phyloP scores from a whole-genome alignment of 805 yeast species.

The Aciculoconidium aculeatum region DNA sequence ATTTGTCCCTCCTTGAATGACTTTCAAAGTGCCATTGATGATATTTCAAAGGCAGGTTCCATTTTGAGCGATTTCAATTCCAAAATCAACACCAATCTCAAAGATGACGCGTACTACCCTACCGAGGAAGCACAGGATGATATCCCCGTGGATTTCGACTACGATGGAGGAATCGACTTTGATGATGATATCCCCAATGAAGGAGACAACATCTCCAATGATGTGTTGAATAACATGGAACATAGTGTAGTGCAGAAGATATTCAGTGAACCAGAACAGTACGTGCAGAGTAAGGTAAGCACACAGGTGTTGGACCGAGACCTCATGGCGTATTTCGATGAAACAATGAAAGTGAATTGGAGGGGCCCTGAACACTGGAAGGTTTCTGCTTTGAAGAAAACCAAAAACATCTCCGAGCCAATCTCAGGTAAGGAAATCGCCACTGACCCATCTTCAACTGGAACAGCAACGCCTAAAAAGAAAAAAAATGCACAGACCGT shows the following conservation, averaged over 20 bases:
- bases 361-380: conserved; percentile 93
- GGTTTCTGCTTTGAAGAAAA: conserved; percentile 52
- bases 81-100: conserved; percentile 16
- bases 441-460: conserved; percentile 4
- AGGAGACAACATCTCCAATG: conserved; percentile 4
- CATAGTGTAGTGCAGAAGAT: conserved; percentile 12
- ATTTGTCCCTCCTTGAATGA: conserved; percentile 72
- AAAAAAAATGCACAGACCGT: conserved; percentile 19
- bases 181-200: conserved; percentile 10
- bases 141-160: conserved; percentile 13
- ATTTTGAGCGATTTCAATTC: conserved; percentile 36
- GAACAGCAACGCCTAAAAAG: conserved; percentile 11
- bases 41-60: conserved; percentile 46
- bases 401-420: conserved; percentile 20
- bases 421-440: conserved; percentile 3
- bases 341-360: conserved; percentile 67
- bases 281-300: conserved; percentile 10
- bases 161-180: conserved; percentile 13
- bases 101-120: conserved; percentile 20
- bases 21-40: conserved; percentile 52
- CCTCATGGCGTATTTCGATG: conserved; percentile 77
- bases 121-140: conserved; percentile 15
- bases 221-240: conserved; percentile 7
- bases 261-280: conserved; percentile 11
- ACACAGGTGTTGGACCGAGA: conserved; percentile 47